Evolutionary conservation across 805 yeast species (phyloP), one percentile per base, ranked within the genome.

Genomic region (Barnettozyma sp.): DNA sequence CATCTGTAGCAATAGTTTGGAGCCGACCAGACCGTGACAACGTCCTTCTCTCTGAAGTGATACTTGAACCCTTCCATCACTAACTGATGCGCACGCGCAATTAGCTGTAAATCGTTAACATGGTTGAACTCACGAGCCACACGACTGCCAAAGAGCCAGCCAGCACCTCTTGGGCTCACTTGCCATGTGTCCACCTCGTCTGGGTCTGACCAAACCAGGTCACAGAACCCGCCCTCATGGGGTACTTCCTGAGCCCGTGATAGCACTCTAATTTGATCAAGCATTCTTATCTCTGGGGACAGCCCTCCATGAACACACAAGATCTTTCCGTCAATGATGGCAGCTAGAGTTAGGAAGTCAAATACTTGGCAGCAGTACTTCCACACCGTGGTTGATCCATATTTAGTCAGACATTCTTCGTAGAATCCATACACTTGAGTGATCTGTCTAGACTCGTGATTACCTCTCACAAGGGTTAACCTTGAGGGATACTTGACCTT

Each of bases 341-440:
- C 98, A 13, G 97, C 95, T 42, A 92, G 68, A 0, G 97, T 87
- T 44, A 90, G 68, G 57, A 87, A 87, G 60, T 88, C 97, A 63
- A 88, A 87, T 32, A 88, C 96, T 59, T 88, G 96, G 60, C 96
- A 88, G 60, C 96, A 86, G 60, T 84, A 84, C 59, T 86, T 86
- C 96, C 96, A 88, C 23, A 87, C 96, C 18, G 94, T 85, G 16
- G 94, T 85, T 26, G 90, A 81, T 15, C 97, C 97, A 57, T 88
- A 88, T 59, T 88, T 88, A 38, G 86, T 81, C 41, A 88, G 59
- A 57, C 97, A 88, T 60, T 88, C 97, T 59, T 88, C 97, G 62
- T 92, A 90, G 61, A 90, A 90, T 5, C 98, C 98, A 62, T 90
- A 90, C 24, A 88, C 97, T 64, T 90, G 97, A n/a, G 98, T 90